Percentiles rank a stretch among this genome's conserved stretches.
Conservation (phyloP, 176 grass and related monocot species). For the Pontederia crassipes region DNA sequence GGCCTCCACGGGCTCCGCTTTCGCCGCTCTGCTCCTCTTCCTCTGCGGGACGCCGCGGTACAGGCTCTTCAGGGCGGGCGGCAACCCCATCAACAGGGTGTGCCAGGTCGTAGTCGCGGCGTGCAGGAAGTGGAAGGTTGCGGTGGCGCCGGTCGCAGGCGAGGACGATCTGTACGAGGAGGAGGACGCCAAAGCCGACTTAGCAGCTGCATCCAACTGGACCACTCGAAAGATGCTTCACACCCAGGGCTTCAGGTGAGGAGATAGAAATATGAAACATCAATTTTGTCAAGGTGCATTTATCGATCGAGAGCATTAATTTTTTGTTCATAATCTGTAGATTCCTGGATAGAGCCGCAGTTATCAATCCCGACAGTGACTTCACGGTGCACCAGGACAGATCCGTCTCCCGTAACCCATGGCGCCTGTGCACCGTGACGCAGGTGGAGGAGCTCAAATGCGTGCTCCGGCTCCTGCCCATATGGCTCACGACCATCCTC, state of each 20-base stretch:
- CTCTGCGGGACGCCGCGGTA: slow-evolving; percentile 44
- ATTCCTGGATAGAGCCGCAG: slow-evolving; percentile 70
- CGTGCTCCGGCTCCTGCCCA: slow-evolving; percentile 70
- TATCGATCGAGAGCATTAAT: background rate
- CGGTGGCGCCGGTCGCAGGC: slow-evolving; percentile 9
- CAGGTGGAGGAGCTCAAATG: slow-evolving; percentile 94
- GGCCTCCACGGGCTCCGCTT: slow-evolving; percentile 49
- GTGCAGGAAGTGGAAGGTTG: slow-evolving; percentile 48
- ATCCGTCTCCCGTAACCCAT: slow-evolving; percentile 28
- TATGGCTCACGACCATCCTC: slow-evolving; percentile 96
- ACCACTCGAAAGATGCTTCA: slow-evolving; percentile 38
- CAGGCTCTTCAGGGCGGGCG: slow-evolving; percentile 40
- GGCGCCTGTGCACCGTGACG: slow-evolving; percentile 71
- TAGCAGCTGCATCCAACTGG: background rate
- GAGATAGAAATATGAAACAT: background rate
- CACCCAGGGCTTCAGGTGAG: slow-evolving; percentile 44
- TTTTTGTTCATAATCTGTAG: slow-evolving; percentile 2
- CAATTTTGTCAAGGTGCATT: background rate
- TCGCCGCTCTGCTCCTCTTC: slow-evolving; percentile 50
- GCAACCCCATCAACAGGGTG: slow-evolving; percentile 52
- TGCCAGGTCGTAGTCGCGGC: slow-evolving; percentile 59
- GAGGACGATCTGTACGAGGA: slow-evolving; percentile 42
- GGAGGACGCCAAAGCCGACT: slow-evolving; percentile 24
- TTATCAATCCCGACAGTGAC: slow-evolving; percentile 7
- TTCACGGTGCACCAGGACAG: slow-evolving; percentile 9